Base-by-base conservation (phyloP, 352 stramenopile genomes). In the Phytopythium litorale region DNA sequence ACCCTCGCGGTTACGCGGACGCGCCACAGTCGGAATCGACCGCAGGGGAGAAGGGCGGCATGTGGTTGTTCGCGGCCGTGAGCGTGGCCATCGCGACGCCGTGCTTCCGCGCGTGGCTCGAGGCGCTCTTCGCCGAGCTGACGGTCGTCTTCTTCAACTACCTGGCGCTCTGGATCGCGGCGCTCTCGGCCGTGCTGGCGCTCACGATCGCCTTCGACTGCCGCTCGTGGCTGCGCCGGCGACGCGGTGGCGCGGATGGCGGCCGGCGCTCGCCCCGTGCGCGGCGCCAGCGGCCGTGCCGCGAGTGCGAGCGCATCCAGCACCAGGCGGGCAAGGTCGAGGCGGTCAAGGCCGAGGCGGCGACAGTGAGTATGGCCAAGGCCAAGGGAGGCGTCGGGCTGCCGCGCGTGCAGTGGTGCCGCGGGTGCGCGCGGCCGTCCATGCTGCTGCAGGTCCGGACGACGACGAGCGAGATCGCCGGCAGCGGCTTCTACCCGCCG, bases 111-210 rank as follows among this genome's bases (percentile, higher is more conserved):
- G 66, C 69, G 15, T 75, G 67, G 67, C 77, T 90, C 45, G 76
- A 90, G 54, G 63, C 64, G 52, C 60, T 88, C 8, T 90, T 90
- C 60, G 75, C 81, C 12, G 78, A 90, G 66, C 70, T 90, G 43
- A 72, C 73, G 28, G 65, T 88, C 68, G 43, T 88, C 52, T 88
- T 88, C 65, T 76, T 90, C 67, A 85, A 73, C 54, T 81, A 82
- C 52, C 65, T 88, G 42, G 42, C 57, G 1, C 43, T 80, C 19
- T 62, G 79, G 50, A 67, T 71, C 9, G 59, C 60, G 11, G 56
- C 37, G 18, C 66, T 80, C 6, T 48, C 35, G 19, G 49, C 55
- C 46, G 61, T 77, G 16, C 66, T 90, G 21, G 55, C 65, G 38
- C 50, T 88, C 40, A 66, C 72, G 33, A 50, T 81, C 23, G 54